phyloP scores from a whole-genome alignment of 257 asterid genomes.

The Solanum pimpinellifolium region DNA sequence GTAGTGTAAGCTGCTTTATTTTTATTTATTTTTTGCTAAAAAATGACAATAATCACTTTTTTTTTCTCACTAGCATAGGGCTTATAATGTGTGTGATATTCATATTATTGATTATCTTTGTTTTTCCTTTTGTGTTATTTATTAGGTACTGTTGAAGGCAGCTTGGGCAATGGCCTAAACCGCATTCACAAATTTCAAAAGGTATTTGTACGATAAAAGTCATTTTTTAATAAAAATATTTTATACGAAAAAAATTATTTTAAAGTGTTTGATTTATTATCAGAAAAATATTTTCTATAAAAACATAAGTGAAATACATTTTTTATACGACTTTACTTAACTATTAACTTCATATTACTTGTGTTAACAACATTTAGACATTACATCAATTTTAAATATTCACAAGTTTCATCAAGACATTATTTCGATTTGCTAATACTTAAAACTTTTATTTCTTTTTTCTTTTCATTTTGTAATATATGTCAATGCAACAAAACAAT shows the following conservation, averaged over 20 bases:
- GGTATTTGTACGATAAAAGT: conserved; percentile 11
- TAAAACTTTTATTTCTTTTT: not conserved
- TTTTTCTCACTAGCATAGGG: not conserved
- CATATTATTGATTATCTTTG: not conserved
- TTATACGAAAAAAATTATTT: not conserved
- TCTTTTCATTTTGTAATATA: too few relatives aligned
- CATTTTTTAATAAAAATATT: not conserved
- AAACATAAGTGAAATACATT: not conserved
- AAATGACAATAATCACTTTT: not conserved
- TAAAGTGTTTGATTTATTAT: not conserved
- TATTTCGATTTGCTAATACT: not conserved
- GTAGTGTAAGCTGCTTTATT: too few relatives aligned
- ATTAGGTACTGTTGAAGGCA: conserved; percentile 20
- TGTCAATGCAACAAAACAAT: not conserved
- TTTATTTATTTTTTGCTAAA: not conserved
- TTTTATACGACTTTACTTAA: not conserved
- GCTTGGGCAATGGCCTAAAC: conserved; percentile 4
- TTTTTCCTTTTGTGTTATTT: not conserved
- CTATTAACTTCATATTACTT: not conserved
- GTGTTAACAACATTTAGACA: not conserved
- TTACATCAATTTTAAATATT: not conserved
- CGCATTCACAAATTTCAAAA: conserved; percentile 21
- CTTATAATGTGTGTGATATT: not conserved
- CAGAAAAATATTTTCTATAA: too few relatives aligned
- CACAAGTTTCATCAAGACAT: not conserved